A percentile compares a stretch with the other conserved stretches of the same genome.
phyloP scores from a whole-genome alignment of 2,329 filamentous ascomycete genomes.

The Microthyrium microscopicum region DNA sequence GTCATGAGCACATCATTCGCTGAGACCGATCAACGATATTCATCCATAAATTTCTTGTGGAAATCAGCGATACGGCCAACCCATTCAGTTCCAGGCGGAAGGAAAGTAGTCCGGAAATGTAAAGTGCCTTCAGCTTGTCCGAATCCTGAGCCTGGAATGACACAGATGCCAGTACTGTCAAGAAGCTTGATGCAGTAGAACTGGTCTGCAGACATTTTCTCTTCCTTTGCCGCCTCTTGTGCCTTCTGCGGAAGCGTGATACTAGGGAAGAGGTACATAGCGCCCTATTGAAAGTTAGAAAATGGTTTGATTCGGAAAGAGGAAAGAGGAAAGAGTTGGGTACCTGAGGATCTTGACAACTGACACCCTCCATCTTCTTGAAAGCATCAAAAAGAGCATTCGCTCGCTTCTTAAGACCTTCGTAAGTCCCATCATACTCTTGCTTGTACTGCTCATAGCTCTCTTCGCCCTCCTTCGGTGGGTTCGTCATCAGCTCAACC shows the following conservation, averaged over 20 bases:
- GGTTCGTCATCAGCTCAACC: slow-evolving; percentile 96
- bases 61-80: slow-evolving; percentile 74
- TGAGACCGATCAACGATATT: slow-evolving; percentile 31
- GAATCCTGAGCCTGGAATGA: slow-evolving; percentile 84
- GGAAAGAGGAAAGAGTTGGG: slow-evolving; percentile 4
- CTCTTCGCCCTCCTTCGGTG: slow-evolving; percentile 65
- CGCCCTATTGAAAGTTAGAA: slow-evolving; percentile 39
- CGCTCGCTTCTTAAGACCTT: slow-evolving; percentile 63
- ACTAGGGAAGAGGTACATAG: slow-evolving; percentile 98
- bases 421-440: slow-evolving; percentile 72
- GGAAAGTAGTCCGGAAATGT: slow-evolving; percentile 93
- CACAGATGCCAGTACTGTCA: slow-evolving; percentile 85
- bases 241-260: slow-evolving; percentile 68
- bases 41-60: slow-evolving; percentile 76
- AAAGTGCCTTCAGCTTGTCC: slow-evolving; percentile 82
- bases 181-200: slow-evolving; percentile 87
- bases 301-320: slow-evolving; percentile 3
- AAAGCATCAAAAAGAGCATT: slow-evolving; percentile 81
- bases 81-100: slow-evolving; percentile 94
- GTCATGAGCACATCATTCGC: neutral
- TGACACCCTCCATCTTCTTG: slow-evolving; percentile 85
- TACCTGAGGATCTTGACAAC: slow-evolving; percentile 54
- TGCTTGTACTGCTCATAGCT: slow-evolving; percentile 68
- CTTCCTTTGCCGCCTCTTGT: slow-evolving; percentile 53
- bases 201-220: slow-evolving; percentile 66